Conservation (phyloP, 1,139 yeast species). For the Geotrichum fermentans region DNA sequence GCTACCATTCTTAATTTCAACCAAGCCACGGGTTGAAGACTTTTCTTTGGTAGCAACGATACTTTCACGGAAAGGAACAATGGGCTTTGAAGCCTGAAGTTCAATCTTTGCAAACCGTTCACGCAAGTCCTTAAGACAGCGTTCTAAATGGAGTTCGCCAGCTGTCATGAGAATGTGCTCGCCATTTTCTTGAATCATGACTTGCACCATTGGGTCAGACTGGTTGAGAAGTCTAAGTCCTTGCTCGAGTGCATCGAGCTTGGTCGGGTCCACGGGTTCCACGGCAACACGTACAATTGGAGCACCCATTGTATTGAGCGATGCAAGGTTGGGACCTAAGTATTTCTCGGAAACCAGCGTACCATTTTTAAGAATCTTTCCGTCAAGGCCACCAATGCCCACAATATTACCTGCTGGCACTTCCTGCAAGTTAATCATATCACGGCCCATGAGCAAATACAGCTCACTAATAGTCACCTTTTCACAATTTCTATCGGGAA, state of each 20-base stretch:
- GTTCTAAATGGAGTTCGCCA: conserved; percentile 90
- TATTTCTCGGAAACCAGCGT: conserved; percentile 53
- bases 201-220: conserved; percentile 91
- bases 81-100: conserved; percentile 82
- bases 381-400: conserved; percentile 89
- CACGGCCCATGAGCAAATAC: conserved; percentile 88
- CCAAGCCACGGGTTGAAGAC: conserved; percentile 33
- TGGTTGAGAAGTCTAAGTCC: conserved; percentile 76
- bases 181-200: conserved; percentile 80
- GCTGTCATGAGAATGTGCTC: conserved; percentile 90
- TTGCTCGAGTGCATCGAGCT: conserved; percentile 65
- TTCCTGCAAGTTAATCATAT: conserved; percentile 63
- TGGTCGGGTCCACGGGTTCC: conserved; percentile 84
- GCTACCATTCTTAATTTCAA: conserved; percentile 47
- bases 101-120: conserved; percentile 93
- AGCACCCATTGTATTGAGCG: conserved; percentile 60
- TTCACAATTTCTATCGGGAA: conserved; percentile 56
- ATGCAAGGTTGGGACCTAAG: conserved; percentile 64
- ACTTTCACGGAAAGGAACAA: conserved; percentile 91
- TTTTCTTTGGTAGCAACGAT: conserved; percentile 41
- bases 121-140: conserved; percentile 81
- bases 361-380: conserved; percentile 77
- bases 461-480: conserved; percentile 57
- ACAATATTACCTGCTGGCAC: conserved; percentile 96
- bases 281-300: conserved; percentile 93